Base-by-base conservation (phyloP, 2,329 filamentous ascomycete genomes). In the Gaeumannomyces sp. region DNA sequence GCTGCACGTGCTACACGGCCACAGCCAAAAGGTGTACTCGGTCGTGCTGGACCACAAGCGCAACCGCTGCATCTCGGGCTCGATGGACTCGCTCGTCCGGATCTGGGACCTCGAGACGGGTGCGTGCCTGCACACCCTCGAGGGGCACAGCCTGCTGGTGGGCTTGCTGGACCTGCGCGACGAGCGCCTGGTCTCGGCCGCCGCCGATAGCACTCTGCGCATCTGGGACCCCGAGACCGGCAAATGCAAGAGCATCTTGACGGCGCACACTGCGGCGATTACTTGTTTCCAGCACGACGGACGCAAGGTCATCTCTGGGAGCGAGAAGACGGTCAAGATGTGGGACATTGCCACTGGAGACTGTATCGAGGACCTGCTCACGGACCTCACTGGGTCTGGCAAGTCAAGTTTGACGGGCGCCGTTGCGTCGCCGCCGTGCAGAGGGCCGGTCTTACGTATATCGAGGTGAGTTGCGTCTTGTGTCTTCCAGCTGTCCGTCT, bases 211-310 rank as follows among this genome's bases (percentile, higher is more conserved):
- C 59, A 99, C 95, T 0, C 82, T 99, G 22, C 87, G 95, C 59
- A 97, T 99, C 65, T 99, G 95, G 95, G 93, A 99, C 71, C 95
- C 95, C 0, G 93, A 97, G 73, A 93, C 85, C 59, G 95, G 95
- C 10, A 89, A 91, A 69, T 98, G 95, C 76, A 93, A 92, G 75
- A 93, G 90, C 73, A 94, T 90, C 14, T 81, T 99, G 65, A 94
- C 90, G 70, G 95, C 95, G 0, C 95, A 99, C 72, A 98, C 94
- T 0, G 95, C 94, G 50, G 95, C 95, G 28, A 99, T 99, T 69
- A 99, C 95, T 5, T 99, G 95, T 76, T 99, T 99, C 77, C 95
- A 99, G 76, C 95, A 99, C 71, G 95, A 99, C 73, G 92, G 90
- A 0, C 90, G 93, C 69, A 99, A 99, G 74, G 93, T 99, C 45